Conservation (phyloP, 2,329 filamentous ascomycete genomes). For the Sclerotinia spermophila region DNA sequence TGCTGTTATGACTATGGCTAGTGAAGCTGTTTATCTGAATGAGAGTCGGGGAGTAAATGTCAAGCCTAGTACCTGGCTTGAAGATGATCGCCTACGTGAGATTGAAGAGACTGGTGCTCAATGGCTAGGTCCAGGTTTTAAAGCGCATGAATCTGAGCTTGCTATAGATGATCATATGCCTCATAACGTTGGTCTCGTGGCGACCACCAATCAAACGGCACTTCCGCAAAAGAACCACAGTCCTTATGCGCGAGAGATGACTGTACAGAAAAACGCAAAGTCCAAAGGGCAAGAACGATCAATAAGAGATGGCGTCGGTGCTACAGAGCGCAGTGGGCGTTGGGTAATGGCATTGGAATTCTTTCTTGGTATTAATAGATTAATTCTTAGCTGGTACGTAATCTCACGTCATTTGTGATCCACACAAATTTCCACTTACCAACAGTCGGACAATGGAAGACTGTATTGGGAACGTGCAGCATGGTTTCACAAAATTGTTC, state of each 20-base stretch:
- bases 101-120: slow-evolving; percentile 52
- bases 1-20: slow-evolving; percentile 84
- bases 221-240: slow-evolving; percentile 45
- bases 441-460: too few species aligned
- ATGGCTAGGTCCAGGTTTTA: slow-evolving; percentile 37
- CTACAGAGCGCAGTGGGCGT: slow-evolving; percentile 71
- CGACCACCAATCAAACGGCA: slow-evolving; percentile 28
- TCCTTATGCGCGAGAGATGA: slow-evolving; percentile 68
- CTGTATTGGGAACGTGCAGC: not conserved
- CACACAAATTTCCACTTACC: too few species aligned
- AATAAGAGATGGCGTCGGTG: slow-evolving; percentile 66
- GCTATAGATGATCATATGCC: slow-evolving; percentile 28
- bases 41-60: slow-evolving; percentile 76
- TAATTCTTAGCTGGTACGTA: slow-evolving; percentile 49
- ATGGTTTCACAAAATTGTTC: not conserved
- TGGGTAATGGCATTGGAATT: slow-evolving; percentile 77
- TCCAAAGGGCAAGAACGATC: slow-evolving; percentile 44
- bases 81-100: slow-evolving; percentile 79
- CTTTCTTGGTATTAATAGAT: slow-evolving; percentile 66
- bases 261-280: slow-evolving; percentile 52
- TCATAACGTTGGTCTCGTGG: slow-evolving; percentile 34
- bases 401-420: not conserved
- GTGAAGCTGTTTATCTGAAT: slow-evolving; percentile 92
- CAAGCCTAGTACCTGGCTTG: slow-evolving; percentile 80
- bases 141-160: slow-evolving; percentile 28